These are phyloP conservation scores for Trametes gibbosa DNA, from an alignment of 768 basidiomycete genomes.

Conservation along the genomic window DNA sequence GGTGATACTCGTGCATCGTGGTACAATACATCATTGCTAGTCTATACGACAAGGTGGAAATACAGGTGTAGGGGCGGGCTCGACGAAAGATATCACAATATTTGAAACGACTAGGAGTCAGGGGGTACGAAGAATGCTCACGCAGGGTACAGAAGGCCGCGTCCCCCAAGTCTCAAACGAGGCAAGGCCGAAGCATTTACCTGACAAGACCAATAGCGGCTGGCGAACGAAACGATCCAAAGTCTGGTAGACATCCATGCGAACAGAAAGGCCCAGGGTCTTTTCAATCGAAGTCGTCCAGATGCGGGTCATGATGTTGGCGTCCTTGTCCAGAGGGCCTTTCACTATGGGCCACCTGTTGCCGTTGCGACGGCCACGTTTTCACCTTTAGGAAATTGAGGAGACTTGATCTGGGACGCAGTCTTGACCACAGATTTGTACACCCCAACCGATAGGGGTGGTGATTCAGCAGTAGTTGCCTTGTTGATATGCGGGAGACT, in stretches of 20 bases:
- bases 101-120: background rate
- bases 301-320: background rate
- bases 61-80: slow-evolving; percentile 5
- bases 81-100: background rate
- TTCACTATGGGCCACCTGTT: slow-evolving; percentile 30
- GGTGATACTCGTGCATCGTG: background rate
- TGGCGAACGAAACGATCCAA: background rate
- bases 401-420: slow-evolving; percentile 50
- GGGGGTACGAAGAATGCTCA: background rate
- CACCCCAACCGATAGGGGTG: slow-evolving; percentile 36
- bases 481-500: slow-evolving; percentile 11
- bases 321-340: background rate
- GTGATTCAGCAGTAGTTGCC: slow-evolving; percentile 37
- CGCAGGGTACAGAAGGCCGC: background rate
- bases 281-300: background rate
- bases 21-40: slow-evolving; percentile 16
- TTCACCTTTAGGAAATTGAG: slow-evolving; percentile 62
- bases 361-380: slow-evolving; percentile 53
- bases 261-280: background rate
- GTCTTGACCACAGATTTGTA: slow-evolving; percentile 40
- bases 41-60: slow-evolving; percentile 14
- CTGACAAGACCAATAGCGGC: slow-evolving; percentile 1
- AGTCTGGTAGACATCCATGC: background rate
- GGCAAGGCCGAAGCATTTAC: slow-evolving; percentile 1
- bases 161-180: background rate